Percentiles rank a stretch among this genome's conserved stretches.
Conservation (phyloP, 495 filamentous ascomycete genomes). For the Xylaria curta region DNA sequence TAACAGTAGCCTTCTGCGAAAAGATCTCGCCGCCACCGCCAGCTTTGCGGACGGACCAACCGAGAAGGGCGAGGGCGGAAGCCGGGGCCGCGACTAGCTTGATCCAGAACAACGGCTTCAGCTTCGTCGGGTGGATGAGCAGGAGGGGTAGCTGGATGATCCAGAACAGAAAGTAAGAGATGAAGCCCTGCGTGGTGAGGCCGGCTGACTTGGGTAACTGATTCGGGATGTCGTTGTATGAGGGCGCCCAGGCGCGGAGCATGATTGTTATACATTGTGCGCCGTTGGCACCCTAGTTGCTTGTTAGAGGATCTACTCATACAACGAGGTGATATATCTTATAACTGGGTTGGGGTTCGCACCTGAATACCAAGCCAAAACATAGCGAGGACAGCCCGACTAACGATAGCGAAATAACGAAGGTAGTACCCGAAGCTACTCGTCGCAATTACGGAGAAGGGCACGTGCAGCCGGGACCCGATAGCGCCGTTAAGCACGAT, state of each 20-base stretch:
- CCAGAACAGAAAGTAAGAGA: conserved; percentile 69
- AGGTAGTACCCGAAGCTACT: conserved; percentile 74
- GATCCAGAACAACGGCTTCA: conserved; percentile 65
- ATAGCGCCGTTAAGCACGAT: conserved; percentile 70
- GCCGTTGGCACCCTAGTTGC: conserved; percentile 65
- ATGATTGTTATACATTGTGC: conserved; percentile 69
- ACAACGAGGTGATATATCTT: not conserved
- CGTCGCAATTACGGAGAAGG: conserved; percentile 71
- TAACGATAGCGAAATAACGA: conserved; percentile 70
- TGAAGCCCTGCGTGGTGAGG: conserved; percentile 69
- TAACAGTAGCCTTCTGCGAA: conserved; percentile 48
- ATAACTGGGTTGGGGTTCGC: not conserved
- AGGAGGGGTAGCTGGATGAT: conserved; percentile 59
- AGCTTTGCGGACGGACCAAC: conserved; percentile 58
- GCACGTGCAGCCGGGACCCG: conserved; percentile 66
- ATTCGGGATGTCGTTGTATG: conserved; percentile 62
- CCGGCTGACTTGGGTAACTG: conserved; percentile 61
- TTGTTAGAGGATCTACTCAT: not conserved
- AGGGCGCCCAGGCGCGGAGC: conserved; percentile 73
- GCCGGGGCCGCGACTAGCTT: conserved; percentile 62
- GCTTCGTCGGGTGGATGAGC: conserved; percentile 62
- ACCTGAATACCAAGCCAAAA: conserved; percentile 73
- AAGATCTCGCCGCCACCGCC: conserved; percentile 55
- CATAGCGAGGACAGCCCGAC: conserved; percentile 69
- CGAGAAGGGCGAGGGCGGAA: conserved; percentile 59